These are phyloP conservation scores for Coniochaeta pulveracea DNA, from an alignment of 2,329 filamentous ascomycete species.

Conservation along the genomic window DNA sequence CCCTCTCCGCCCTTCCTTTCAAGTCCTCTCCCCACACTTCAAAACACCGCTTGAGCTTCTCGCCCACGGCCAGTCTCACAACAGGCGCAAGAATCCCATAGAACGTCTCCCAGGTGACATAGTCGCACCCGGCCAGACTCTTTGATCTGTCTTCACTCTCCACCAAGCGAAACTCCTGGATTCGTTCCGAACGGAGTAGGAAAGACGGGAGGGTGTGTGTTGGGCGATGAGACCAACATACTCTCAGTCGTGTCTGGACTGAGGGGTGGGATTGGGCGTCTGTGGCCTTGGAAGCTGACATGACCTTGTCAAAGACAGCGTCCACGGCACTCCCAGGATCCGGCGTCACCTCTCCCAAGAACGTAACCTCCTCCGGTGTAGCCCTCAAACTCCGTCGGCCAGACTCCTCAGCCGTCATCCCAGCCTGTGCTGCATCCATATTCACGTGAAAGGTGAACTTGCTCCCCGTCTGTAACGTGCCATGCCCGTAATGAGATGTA, in stretches of 20 bases:
- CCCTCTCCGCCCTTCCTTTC: constrained; percentile 19
- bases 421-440: too few species aligned
- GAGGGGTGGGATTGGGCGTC: too few species aligned
- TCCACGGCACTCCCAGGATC: too few species aligned
- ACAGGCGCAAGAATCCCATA: constrained; percentile 24
- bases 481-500: neutral
- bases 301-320: too few species aligned
- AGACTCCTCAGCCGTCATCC: too few species aligned
- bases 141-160: too few species aligned
- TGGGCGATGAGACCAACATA: too few species aligned
- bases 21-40: constrained; percentile 26
- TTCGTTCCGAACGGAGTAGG: constrained; percentile 25
- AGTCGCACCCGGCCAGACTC: constrained; percentile 25
- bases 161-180: constrained; percentile 29
- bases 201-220: constrained; percentile 17
- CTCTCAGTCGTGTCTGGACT: too few species aligned
- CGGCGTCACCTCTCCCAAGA: too few species aligned
- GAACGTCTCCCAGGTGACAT: constrained; percentile 34
- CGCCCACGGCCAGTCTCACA: constrained; percentile 20
- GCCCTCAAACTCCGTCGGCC: constrained; percentile 28
- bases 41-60: constrained; percentile 21
- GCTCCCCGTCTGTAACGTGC: constrained; percentile 12
- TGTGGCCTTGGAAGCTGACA: too few species aligned
- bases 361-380: too few species aligned
- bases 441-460: constrained; percentile 21